Evolutionary conservation across 345 rosid genomes (phyloP), one percentile per base, ranked within the genome.

Genomic region (Gossypium sturtianum): DNA sequence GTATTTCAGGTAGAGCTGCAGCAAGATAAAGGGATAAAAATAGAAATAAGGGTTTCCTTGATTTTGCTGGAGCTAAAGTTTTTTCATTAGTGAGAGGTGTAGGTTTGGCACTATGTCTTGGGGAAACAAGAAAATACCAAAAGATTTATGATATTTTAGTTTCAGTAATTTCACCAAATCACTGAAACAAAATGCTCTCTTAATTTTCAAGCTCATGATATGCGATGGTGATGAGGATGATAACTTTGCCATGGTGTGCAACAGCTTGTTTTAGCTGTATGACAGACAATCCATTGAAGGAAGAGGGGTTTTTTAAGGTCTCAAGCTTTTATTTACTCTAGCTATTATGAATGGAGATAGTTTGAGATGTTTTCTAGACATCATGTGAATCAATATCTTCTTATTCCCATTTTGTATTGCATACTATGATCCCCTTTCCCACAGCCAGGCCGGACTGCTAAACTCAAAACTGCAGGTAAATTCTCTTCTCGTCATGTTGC

Each of bases 391-490:
- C 57, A 20, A 29, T 38, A 48, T 17, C 22, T 59, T 52, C 19
- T 34, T 74, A 22, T 52, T 74, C 57, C 15, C 75, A 48, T 54
- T 74, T 52, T 29, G 3, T n/a, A 13, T 74, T 82, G 63, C 85
- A 94, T 93, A 78, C 89, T 74, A 92, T 92, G 95, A 92, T 23
- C 16, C 17, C 52, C 52, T 48, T 48, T 77, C 89, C 89, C 27
- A 92, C 93, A 0, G 92, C 93, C 9, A 92, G 88, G 82, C 75
- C 49, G 93, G 90, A 77, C 71, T 89, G 47, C 76, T 92, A 45
- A 78, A 83, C 71, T 90, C 97, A 52, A 94, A 97, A 3, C 73
- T 90, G 79, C 93, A 90, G 92, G 97, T 86, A 67, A 64, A 63
- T 67, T 77, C 66, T 80, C 71, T 53, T 66, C 51, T 73, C 52